Conservation (phyloP, 805 yeast species). For the Lipomyces kockii region DNA sequence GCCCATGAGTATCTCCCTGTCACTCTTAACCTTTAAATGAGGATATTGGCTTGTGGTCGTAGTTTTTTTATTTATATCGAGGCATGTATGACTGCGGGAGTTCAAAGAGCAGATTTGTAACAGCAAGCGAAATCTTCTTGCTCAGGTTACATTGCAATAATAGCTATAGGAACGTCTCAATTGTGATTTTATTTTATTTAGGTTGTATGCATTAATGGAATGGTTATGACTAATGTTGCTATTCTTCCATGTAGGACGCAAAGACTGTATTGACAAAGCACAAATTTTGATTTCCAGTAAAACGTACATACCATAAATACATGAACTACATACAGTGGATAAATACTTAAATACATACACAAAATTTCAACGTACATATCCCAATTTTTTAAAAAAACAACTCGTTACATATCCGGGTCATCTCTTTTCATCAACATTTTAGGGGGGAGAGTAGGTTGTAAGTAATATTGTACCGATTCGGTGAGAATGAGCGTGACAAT, state of each 20-base stretch:
- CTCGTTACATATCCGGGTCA: neutral
- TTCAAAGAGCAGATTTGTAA: too few relatives aligned
- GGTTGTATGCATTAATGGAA: too few relatives aligned
- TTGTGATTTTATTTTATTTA: too few relatives aligned
- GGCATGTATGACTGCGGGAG: too few relatives aligned
- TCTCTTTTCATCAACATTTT: neutral
- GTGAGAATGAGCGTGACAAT: slow-evolving; percentile 1
- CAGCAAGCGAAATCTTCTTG: too few relatives aligned
- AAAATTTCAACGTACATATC: neutral
- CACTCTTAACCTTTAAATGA: too few relatives aligned
- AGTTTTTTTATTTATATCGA: too few relatives aligned
- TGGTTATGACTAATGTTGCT: too few relatives aligned
- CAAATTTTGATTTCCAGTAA: neutral
- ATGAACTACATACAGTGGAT: neutral
- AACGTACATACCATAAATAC: neutral
- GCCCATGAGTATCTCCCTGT: too few relatives aligned
- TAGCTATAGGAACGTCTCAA: too few relatives aligned
- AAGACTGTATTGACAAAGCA: neutral
- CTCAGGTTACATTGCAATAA: too few relatives aligned
- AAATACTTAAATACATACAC: neutral
- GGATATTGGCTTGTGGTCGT: too few relatives aligned
- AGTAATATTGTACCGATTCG: neutral
- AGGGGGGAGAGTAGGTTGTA: neutral
- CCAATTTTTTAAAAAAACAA: neutral
- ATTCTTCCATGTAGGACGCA: neutral